Evolutionary conservation across 257 asterid species (phyloP), one percentile per base, ranked within the genome.

Genomic region (Phtheirospermum japonicum): DNA sequence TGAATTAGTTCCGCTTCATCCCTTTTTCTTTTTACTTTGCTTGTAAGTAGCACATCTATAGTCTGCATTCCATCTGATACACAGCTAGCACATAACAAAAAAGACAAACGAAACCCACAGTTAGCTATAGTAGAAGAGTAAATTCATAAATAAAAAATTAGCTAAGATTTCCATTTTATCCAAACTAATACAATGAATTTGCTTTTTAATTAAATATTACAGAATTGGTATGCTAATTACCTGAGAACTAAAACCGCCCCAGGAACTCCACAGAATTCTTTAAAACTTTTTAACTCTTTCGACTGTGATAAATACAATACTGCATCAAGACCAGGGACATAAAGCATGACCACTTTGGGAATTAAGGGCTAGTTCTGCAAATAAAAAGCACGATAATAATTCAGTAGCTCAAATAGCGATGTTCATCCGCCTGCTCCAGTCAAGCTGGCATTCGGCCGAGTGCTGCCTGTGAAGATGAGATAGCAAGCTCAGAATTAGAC

Each of bases 281-380:
- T 87, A 60, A 93, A 77, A 79, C 85, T 67, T 36, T 76, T 85
- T 62, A 89, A 82, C 52, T 82, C 30, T 72, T 83, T 89, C 45
- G 97, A 83, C 68, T 89, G 94, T 6, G 94, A 87, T 65, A 89
- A 77, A 75, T 83, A 93, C 64, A 89, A 74, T n/a, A 91, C 97
- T 34, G 97, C 96, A 76, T 87, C 97, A 75, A 93, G 95, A 63
- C 99, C 97, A 65, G 96, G 97, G 72, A 89, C 60, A 80, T 93
- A 89, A 46, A 92, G 83, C 95, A 92, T 85, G 64, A 89, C 88
- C 52, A 92, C 95, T 72, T 89, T 92, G 62, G 94, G 87, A 70
- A 92, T 92, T 67, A 92, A 73, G 42, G 97, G 97, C 66, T 83
- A 89, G 83, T 92, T 89, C 97, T 89, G 92, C 91, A 84, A 30